Evolutionary conservation across 345 rosid species (phyloP).

Genomic region (Euclidium syriacum): DNA sequence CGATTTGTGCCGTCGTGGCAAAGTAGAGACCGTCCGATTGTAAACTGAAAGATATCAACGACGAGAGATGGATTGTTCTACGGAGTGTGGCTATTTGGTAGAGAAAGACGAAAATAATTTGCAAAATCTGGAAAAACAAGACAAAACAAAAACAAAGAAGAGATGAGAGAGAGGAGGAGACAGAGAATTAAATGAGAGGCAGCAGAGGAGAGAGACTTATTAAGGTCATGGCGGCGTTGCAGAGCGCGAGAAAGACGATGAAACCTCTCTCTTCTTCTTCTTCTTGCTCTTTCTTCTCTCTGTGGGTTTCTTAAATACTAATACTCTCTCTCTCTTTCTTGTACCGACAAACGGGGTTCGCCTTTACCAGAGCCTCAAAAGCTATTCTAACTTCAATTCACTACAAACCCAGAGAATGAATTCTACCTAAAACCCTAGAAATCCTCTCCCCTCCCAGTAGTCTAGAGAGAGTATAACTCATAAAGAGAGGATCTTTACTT

Average conservation of each 20-base stretch:
- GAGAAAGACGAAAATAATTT: not conserved
- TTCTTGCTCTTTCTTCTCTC: constrained; percentile 13
- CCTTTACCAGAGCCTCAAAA: constrained; percentile 12
- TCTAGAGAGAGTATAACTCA: constrained; percentile 3
- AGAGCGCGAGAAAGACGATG: constrained; percentile 37
- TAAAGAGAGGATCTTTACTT: not conserved
- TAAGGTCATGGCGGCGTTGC: constrained; percentile 78
- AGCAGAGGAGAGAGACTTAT: constrained; percentile 25
- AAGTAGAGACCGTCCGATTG: constrained; percentile 11
- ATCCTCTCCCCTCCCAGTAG: not conserved
- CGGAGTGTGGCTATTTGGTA: not conserved
- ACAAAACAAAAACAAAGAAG: constrained; percentile 17
- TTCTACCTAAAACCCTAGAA: constrained; percentile 21
- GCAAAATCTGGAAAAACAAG: constrained; percentile 27
- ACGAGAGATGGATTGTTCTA: constrained; percentile 2
- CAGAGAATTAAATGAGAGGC: constrained; percentile 9
- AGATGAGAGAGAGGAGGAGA: constrained; percentile 34
- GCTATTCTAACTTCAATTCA: constrained; percentile 17
- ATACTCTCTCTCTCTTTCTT: constrained; percentile 11
- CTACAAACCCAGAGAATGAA: constrained; percentile 23
- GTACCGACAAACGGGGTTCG: constrained; percentile 30
- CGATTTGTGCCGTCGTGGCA: constrained; percentile 33
- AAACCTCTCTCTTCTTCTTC: constrained; percentile 21
- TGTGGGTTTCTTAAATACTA: constrained; percentile 5
- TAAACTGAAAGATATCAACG: constrained; percentile 9